Evolutionary conservation across 2,329 filamentous ascomycete genomes (phyloP), one percentile per base, ranked within the genome.

Genomic region (Fusarium bactridioides): DNA sequence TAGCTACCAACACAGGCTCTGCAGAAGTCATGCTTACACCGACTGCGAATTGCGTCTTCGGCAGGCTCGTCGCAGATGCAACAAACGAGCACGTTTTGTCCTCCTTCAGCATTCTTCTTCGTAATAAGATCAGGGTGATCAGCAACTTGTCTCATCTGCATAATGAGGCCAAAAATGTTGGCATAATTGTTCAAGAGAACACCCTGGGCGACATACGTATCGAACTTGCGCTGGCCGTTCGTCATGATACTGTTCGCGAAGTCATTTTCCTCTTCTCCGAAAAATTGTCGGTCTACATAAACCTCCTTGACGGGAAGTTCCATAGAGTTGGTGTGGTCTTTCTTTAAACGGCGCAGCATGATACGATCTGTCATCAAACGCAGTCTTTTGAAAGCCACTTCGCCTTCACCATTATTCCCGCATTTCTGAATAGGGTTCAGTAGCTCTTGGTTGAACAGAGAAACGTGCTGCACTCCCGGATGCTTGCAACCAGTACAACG

Each of bases 101-200:
- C 95, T 59, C 93, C 93, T 74, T 94, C 91, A 6, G 88, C 89
- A 70, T 95, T 90, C 83, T 96, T 98, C 84, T 95, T 97, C 69
- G 98, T 83, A 54, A 99, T 93, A 40, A 99, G 83, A 82, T 99
- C 96, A 0, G 96, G 96, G 79, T 99, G 96, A 74, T 99, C 96
- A 12, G 96, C 94, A 31, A 98, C 94, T 83, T 99, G 96, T 61
- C 96, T 92, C 95, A 99, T 98, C 82, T 97, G 95, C 94, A 98
- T 98, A 79, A 99, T 98, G 61, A 99, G 88, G 79, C 95, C 95
- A 78, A 99, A 99, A 73, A 99, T 98, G 80, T 99, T 99, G 84
- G 96, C 96, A 76, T 98, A 98, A 80, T 98, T 97, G 86, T 98
- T 94, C 69, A 99, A 88, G 82, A 99, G 90, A 25, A 98, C 95